Evolutionary conservation across 768 basidiomycete genomes (phyloP), one percentile per base, ranked within the genome.

Genomic region (Clathrus columnatus): DNA sequence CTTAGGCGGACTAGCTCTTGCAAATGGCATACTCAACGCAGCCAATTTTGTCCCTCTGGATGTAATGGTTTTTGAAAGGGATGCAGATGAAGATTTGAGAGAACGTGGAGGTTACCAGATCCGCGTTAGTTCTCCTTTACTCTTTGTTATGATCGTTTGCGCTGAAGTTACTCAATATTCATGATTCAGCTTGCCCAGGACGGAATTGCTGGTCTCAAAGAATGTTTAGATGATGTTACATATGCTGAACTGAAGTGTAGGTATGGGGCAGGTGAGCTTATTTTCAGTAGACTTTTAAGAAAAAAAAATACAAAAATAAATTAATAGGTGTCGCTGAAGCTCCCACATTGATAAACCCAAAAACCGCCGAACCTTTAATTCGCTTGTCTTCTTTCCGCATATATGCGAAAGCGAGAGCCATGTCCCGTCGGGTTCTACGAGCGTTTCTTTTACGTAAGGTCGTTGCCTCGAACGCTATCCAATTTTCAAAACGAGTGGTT

Each of bases 61-160:
- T 11, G 43, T 55, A 4, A 45, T 46, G 23, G 54, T 55, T 11
- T 55, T 55, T 29, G 54, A 55, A 47, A 55, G 26, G 21, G 54
- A 55, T 29, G 32, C 42, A 28, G 54, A 28, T 10, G 23, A 55
- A 21, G 27, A 47, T 30, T 29, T 47, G 21, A 55, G 10, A 21
- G 54, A 55, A 32, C 54, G 54, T 36, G 54, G 54, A 28, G 54
- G 54, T 7, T 55, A 55, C 17, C 54, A 55, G 27, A 55, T 55
- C 23, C 46, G 54, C 18, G 54, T 55, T 20, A 18, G 29, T 44
- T 27, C 5, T 10, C 46, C 28, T 48, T n/a, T 20, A 36, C 11
- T 36, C 36, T 6, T 28, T 2, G 8, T 26, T 4, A 42, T 11
- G 4, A 8, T 18, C n/a, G 18, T 1, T 47, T 28, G 29, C n/a